These are phyloP conservation scores for Elongisporangium undulatum DNA, from an alignment of 352 stramenopile genomes.

Conservation along the genomic window DNA sequence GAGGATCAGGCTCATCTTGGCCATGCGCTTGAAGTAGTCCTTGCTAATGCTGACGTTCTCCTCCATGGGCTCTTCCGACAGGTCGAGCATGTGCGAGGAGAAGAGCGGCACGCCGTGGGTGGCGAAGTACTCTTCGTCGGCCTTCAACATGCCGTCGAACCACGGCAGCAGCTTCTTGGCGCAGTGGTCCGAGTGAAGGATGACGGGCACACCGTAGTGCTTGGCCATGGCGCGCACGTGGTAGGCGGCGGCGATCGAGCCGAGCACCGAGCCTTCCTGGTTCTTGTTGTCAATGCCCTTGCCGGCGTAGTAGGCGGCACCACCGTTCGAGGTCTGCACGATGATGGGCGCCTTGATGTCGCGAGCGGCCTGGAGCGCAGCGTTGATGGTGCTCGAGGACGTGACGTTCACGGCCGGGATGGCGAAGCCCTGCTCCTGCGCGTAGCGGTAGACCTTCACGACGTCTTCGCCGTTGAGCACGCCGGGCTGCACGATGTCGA, in stretches of 20 bases:
- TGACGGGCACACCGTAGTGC: constrained; percentile 96
- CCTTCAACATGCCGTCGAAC: constrained; percentile 96
- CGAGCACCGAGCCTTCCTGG: constrained; percentile 77
- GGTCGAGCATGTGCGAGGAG: constrained; percentile 98
- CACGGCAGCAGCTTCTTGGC: constrained; percentile 98
- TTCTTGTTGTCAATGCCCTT: constrained; percentile 96
- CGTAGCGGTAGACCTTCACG: constrained; percentile 91
- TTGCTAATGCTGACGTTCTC: constrained; percentile 98
- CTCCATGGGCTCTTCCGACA: constrained; percentile 97
- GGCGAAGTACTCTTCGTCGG: constrained; percentile 95
- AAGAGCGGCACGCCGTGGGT: constrained; percentile 94
- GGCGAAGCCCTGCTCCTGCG: constrained; percentile 93
- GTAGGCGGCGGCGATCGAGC: constrained; percentile 90
- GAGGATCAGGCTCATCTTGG: constrained; percentile 94
- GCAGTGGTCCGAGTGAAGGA: constrained; percentile 99
- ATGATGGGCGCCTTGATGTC: constrained; percentile 97
- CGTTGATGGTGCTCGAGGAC: constrained; percentile 95
- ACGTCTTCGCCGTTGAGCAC: constrained; percentile 88
- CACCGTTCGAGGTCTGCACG: constrained; percentile 98
- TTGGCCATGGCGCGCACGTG: constrained; percentile 96
- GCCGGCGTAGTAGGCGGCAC: constrained; percentile 95
- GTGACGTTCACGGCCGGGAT: constrained; percentile 98
- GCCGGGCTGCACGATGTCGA: constrained; percentile 80
- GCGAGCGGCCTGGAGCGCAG: constrained; percentile 94
- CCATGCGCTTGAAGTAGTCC: constrained; percentile 97